These are phyloP conservation scores for Leishmania martiniquensis DNA, from an alignment of 208 protist genomes.

Conservation along the genomic window DNA sequence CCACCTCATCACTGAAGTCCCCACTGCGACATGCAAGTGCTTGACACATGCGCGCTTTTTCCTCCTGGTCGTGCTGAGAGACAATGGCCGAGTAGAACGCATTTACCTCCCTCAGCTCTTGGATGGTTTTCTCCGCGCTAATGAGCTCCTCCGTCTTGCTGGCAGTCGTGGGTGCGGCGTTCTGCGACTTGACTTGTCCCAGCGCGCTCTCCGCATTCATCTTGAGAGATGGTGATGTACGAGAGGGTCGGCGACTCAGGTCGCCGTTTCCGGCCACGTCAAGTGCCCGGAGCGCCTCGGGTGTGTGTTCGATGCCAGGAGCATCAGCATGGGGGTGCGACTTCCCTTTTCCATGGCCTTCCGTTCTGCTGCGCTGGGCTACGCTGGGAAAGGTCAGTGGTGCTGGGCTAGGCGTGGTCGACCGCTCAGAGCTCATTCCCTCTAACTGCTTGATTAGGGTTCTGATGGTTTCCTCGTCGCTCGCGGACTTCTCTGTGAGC, in stretches of 20 bases:
- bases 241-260: slow-evolving; percentile 1
- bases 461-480: slow-evolving; percentile 79
- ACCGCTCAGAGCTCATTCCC: slow-evolving; percentile 29
- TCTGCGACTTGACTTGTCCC: slow-evolving; percentile 14
- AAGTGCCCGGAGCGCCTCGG: not conserved
- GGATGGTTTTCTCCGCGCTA: slow-evolving; percentile 56
- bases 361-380: slow-evolving; percentile 2
- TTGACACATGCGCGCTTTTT: slow-evolving; percentile 37
- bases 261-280: slow-evolving; percentile 15
- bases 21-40: not conserved
- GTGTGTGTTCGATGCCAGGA: slow-evolving; percentile 1
- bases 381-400: not conserved
- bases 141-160: slow-evolving; percentile 69
- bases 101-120: slow-evolving; percentile 82
- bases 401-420: not conserved
- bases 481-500: slow-evolving; percentile 68
- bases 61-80: slow-evolving; percentile 67
- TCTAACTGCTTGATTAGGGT: slow-evolving; percentile 71
- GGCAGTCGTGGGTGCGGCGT: slow-evolving; percentile 23
- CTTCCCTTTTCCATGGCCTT: slow-evolving; percentile 7
- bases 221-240: slow-evolving; percentile 8
- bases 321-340: slow-evolving; percentile 7
- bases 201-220: slow-evolving; percentile 3
- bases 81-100: slow-evolving; percentile 84
- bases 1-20: slow-evolving; percentile 20